Percentiles rank a stretch among this genome's conserved stretches.
These are phyloP conservation scores for Dothistroma septosporum DNA, from an alignment of 2,329 filamentous ascomycete species.

Conservation along the genomic window DNA sequence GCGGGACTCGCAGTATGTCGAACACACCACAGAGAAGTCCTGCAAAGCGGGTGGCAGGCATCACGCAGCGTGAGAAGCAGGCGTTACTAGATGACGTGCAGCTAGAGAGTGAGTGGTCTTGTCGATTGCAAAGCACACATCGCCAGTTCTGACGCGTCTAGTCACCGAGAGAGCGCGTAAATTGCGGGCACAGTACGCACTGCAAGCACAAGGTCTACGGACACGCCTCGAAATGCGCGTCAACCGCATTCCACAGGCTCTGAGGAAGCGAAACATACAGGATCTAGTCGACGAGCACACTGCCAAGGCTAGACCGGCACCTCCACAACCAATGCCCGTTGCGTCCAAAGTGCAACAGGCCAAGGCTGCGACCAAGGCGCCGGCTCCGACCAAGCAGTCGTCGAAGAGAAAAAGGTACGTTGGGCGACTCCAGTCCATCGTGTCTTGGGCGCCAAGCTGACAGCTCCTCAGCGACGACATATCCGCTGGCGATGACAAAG, in stretches of 20 bases:
- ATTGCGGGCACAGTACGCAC: conserved; percentile 79
- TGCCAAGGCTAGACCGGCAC: conserved; percentile 27
- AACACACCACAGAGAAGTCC: conserved; percentile 22
- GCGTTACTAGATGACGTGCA: conserved; percentile 84
- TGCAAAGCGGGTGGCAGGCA: conserved; percentile 25
- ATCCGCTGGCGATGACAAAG: conserved; percentile 62
- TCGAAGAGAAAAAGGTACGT: conserved; percentile 24
- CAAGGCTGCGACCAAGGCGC: conserved; percentile 10
- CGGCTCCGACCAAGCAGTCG: conserved; percentile 10
- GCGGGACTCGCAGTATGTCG: conserved; percentile 7
- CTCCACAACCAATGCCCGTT: conserved; percentile 21
- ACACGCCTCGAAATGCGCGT: conserved; percentile 88
- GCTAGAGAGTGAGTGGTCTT: conserved; percentile 65
- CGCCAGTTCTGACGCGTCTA: conserved; percentile 38
- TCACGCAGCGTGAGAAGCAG: conserved; percentile 65
- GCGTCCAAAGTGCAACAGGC: conserved; percentile 8
- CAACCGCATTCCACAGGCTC: conserved; percentile 77
- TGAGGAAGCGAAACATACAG: conserved; percentile 76
- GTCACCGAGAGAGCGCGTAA: conserved; percentile 85
- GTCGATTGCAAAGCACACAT: conserved; percentile 3
- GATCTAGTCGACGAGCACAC: conserved; percentile 63
- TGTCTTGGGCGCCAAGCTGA: conserved; percentile 14
- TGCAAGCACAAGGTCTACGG: conserved; percentile 79
- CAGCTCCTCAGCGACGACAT: conserved; percentile 56
- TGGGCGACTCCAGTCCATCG: background rate